These are phyloP conservation scores for Prosopis cineraria DNA, from an alignment of 306 rosid genomes.

Conservation along the genomic window DNA sequence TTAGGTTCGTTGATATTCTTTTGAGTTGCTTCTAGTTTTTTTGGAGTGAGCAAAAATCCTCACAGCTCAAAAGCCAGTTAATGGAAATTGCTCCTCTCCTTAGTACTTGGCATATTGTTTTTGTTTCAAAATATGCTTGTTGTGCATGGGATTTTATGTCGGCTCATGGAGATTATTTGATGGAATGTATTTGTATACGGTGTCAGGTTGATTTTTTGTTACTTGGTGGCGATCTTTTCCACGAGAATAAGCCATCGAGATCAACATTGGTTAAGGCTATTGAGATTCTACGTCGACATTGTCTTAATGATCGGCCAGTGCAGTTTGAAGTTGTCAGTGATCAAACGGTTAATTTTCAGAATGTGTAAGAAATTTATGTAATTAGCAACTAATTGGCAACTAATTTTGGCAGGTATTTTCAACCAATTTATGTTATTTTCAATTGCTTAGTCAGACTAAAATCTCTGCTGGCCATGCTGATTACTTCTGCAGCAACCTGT, in stretches of 20 bases:
- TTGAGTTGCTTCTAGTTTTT: neutral
- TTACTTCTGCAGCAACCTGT: neutral
- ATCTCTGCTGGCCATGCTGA: neutral
- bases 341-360: slow-evolving; percentile 87
- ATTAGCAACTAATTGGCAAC: slow-evolving; percentile 10
- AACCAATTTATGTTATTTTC: neutral
- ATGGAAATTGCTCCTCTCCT: neutral
- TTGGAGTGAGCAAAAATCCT: neutral
- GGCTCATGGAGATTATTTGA: neutral
- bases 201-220: slow-evolving; percentile 55
- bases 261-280: slow-evolving; percentile 85
- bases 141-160: slow-evolving; percentile 8
- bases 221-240: slow-evolving; percentile 96
- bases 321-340: slow-evolving; percentile 97
- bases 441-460: neutral
- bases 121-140: neutral
- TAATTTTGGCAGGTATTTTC: neutral
- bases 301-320: slow-evolving; percentile 82
- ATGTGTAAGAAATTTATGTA: slow-evolving; percentile 47
- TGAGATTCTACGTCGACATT: slow-evolving; percentile 86
- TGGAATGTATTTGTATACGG: neutral
- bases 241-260: slow-evolving; percentile 94
- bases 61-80: neutral
- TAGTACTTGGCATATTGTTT: neutral
- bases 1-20: neutral